Conservation (phyloP, 495 filamentous ascomycete species). For the Stereocaulon alpinum region DNA sequence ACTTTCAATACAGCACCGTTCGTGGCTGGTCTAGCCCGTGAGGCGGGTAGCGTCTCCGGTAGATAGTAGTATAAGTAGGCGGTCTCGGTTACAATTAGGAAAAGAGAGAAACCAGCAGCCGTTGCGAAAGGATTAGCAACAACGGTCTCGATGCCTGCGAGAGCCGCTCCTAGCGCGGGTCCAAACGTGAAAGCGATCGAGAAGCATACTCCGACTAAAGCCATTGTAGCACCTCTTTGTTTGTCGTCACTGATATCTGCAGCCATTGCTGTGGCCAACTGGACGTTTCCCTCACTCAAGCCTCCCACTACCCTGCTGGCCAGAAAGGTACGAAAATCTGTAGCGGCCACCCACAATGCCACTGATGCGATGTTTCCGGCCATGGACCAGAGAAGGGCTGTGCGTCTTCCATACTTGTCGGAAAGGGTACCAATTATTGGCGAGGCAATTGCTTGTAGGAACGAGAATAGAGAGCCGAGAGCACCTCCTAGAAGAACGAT, state of each 20-base stretch:
- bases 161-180: conserved; percentile 76
- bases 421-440: conserved; percentile 83
- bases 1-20: conserved; percentile 4
- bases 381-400: conserved; percentile 87
- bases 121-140: conserved; percentile 87
- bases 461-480: conserved; percentile 82
- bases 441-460: conserved; percentile 87
- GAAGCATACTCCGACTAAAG: conserved; percentile 91
- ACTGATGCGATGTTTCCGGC: conserved; percentile 87
- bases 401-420: conserved; percentile 79
- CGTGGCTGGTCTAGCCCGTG: conserved; percentile 10
- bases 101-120: conserved; percentile 74
- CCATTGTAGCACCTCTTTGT: conserved; percentile 81
- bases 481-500: conserved; percentile 94
- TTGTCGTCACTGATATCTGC: conserved; percentile 84
- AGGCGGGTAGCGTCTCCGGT: conserved; percentile 72
- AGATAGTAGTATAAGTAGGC: conserved; percentile 76
- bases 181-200: conserved; percentile 95
- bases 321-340: conserved; percentile 91
- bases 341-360: conserved; percentile 83
- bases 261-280: conserved; percentile 92
- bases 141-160: conserved; percentile 63
- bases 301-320: conserved; percentile 86
- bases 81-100: conserved; percentile 76
- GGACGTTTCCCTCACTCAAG: conserved; percentile 92